These are phyloP conservation scores for Tillandsia leiboldiana DNA, from an alignment of 176 grass and related monocot species.

Conservation along the genomic window DNA sequence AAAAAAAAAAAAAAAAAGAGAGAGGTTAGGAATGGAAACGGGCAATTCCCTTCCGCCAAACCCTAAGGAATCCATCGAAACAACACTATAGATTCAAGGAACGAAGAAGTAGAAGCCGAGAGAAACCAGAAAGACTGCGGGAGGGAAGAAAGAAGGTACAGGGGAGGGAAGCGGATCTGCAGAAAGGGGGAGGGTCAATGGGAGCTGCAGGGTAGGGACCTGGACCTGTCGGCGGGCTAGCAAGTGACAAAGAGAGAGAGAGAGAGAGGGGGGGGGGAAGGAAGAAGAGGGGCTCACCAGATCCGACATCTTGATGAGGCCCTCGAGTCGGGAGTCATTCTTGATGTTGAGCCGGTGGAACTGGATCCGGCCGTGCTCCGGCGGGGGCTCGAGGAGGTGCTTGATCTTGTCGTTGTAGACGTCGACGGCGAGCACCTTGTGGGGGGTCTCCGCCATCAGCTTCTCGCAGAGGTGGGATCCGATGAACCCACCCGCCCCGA, in stretches of 20 bases:
- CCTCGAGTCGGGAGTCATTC: conserved; percentile 87
- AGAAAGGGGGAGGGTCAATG: too few species aligned
- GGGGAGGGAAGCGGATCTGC: too few species aligned
- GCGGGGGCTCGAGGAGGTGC: conserved; percentile 59
- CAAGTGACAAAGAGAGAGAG: too few species aligned
- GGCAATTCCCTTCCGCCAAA: not conserved
- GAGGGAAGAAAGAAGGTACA: too few species aligned
- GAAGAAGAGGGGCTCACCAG: conserved; percentile 23
- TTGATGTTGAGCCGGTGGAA: conserved; percentile 99
- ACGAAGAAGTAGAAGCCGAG: not conserved
- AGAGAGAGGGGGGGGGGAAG: not conserved
- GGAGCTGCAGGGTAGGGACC: too few species aligned
- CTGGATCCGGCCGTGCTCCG: conserved; percentile 42
- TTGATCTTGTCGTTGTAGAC: conserved; percentile 99
- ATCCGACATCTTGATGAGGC: conserved; percentile 90
- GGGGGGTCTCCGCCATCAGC: conserved; percentile 72
- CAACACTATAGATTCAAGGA: not conserved
- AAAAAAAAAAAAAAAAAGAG: not conserved
- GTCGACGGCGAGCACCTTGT: conserved; percentile 71
- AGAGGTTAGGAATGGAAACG: not conserved
- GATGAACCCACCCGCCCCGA: conserved; percentile 91
- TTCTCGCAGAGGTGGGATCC: conserved; percentile 99
- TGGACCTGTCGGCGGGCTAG: too few species aligned
- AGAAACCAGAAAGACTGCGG: too few species aligned
- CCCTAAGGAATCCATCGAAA: too few species aligned